phyloP scores from a whole-genome alignment of 495 filamentous ascomycete species.

The Diplogelasinospora grovesii region DNA sequence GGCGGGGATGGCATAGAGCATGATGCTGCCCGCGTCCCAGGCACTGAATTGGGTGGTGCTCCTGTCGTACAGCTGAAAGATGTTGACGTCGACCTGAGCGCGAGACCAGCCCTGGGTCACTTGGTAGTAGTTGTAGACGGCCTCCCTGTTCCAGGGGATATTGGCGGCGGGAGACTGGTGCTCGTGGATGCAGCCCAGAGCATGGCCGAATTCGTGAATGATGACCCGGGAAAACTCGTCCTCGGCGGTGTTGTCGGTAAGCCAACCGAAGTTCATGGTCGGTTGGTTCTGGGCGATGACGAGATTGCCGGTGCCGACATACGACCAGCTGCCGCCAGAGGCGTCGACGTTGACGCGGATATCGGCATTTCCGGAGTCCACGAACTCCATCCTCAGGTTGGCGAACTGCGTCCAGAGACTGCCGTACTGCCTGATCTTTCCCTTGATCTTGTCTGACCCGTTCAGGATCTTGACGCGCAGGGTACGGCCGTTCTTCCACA shows the following conservation, averaged over 20 bases:
- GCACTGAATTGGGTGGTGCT: slow-evolving; percentile 5
- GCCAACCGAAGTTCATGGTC: slow-evolving; percentile 6
- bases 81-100: slow-evolving; percentile 3
- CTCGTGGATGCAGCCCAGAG: slow-evolving; percentile 9
- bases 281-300: not conserved
- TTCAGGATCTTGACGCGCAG: slow-evolving; percentile 8
- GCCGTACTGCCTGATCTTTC: slow-evolving; percentile 6
- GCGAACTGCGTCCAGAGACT: slow-evolving; percentile 3
- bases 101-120: not conserved
- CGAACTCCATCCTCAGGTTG: slow-evolving; percentile 4
- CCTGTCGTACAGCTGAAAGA: not conserved
- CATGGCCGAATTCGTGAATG: slow-evolving; percentile 8
- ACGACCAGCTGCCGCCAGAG: slow-evolving; percentile 1
- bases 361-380: slow-evolving; percentile 1
- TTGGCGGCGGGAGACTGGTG: slow-evolving; percentile 2
- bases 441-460: slow-evolving; percentile 3
- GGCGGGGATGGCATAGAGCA: slow-evolving; percentile 5
- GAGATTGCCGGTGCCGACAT: slow-evolving; percentile 1
- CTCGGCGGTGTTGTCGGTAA: slow-evolving; percentile 2
- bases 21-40: slow-evolving; percentile 3
- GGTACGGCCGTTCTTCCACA: slow-evolving; percentile 2
- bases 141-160: slow-evolving; percentile 4
- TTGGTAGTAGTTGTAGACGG: slow-evolving; percentile 4
- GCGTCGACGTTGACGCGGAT: slow-evolving; percentile 4
- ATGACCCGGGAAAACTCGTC: slow-evolving; percentile 1